Evolutionary conservation across 2,329 filamentous ascomycete species (phyloP).

Genomic region (Fusarium liriodendri): DNA sequence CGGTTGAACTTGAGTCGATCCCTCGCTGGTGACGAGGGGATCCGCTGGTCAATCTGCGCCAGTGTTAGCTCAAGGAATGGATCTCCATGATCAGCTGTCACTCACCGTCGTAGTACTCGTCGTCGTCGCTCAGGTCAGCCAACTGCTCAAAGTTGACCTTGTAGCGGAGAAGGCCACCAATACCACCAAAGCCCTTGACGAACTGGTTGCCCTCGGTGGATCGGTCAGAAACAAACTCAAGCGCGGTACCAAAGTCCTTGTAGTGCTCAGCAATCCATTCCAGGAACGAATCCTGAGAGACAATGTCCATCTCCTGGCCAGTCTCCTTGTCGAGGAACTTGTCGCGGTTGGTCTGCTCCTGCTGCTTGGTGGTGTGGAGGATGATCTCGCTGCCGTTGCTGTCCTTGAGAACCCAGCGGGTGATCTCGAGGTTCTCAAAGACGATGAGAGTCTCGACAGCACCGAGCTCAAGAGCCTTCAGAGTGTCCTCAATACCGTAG

Average conservation of each 20-base stretch:
- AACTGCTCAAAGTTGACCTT: constrained; percentile 99
- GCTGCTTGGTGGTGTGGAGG: constrained; percentile 86
- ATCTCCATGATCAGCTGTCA: neutral
- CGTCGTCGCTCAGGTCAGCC: constrained; percentile 90
- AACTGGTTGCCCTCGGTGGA: constrained; percentile 99
- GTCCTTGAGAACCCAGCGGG: constrained; percentile 88
- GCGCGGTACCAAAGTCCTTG: constrained; percentile 94
- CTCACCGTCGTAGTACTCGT: constrained; percentile 87
- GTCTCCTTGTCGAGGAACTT: constrained; percentile 96
- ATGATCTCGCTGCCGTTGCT: constrained; percentile 78
- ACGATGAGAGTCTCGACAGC: constrained; percentile 95
- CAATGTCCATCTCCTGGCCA: constrained; percentile 96
- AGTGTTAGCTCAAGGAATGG: constrained; percentile 11
- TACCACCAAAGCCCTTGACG: constrained; percentile 99
- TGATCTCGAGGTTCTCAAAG: constrained; percentile 96
- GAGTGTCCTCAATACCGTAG: constrained; percentile 97
- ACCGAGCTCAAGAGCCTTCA: constrained; percentile 96
- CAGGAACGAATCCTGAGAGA: constrained; percentile 91
- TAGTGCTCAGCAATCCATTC: constrained; percentile 99
- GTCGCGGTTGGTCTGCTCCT: constrained; percentile 77
- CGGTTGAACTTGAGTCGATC: constrained; percentile 73
- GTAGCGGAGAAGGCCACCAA: constrained; percentile 96
- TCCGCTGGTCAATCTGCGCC: constrained; percentile 85
- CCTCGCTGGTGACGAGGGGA: constrained; percentile 90
- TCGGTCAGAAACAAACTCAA: constrained; percentile 97